A percentile compares a stretch with the other conserved stretches of the same genome.
These are phyloP conservation scores for Curvularia sp. DNA, from an alignment of 2,329 filamentous ascomycete species.

Conservation along the genomic window DNA sequence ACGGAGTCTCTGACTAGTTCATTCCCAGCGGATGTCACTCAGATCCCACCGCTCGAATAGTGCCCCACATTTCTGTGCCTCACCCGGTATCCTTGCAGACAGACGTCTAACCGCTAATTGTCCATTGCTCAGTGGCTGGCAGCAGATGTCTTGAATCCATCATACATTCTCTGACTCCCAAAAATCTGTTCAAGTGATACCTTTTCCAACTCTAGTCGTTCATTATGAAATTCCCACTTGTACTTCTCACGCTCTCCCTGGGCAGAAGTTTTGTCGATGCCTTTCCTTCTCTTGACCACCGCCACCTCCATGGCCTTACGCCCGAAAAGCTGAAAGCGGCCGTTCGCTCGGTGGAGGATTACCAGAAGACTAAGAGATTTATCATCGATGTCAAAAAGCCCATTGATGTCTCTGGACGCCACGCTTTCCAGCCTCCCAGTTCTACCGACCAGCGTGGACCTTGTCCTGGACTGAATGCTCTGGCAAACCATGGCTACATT, in stretches of 20 bases:
- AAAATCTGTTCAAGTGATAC: not conserved
- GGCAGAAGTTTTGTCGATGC: slow-evolving; percentile 14
- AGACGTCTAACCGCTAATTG: not conserved
- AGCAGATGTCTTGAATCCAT: not conserved
- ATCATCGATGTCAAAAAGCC: slow-evolving; percentile 34
- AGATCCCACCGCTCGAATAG: not conserved
- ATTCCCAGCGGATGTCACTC: not conserved
- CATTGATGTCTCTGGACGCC: slow-evolving; percentile 33
- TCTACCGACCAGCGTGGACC: slow-evolving; percentile 52
- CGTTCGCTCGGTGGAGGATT: slow-evolving; percentile 20
- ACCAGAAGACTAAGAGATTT: slow-evolving; percentile 22
- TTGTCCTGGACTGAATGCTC: slow-evolving; percentile 53
- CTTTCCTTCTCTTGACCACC: slow-evolving; percentile 22
- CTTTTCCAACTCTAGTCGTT: slow-evolving; percentile 4
- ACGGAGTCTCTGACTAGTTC: not conserved
- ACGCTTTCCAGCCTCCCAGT: slow-evolving; percentile 47
- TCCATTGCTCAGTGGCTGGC: not conserved
- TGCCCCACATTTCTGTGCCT: not conserved
- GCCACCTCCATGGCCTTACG: slow-evolving; percentile 14
- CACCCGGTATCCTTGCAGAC: not conserved
- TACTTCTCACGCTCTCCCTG: slow-evolving; percentile 21
- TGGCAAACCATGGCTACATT: slow-evolving; percentile 51
- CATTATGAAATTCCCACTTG: slow-evolving; percentile 27
- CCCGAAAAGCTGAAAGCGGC: slow-evolving; percentile 23
- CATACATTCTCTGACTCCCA: not conserved